Evolutionary conservation across 495 filamentous ascomycete species (phyloP), one percentile per base, ranked within the genome.

Genomic region (Xylaria curta): DNA sequence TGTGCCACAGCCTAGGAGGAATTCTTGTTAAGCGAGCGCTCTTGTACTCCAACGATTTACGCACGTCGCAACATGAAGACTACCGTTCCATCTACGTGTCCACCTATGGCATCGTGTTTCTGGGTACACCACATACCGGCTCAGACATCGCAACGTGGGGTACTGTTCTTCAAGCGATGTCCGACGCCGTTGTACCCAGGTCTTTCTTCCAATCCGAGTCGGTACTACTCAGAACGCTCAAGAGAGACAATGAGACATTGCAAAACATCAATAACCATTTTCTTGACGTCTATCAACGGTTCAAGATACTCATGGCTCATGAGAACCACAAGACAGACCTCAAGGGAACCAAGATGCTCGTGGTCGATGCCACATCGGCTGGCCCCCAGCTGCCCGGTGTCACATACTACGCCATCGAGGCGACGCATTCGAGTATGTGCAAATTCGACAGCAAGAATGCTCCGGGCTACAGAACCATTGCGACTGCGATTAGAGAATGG

Each of bases 121-220:
- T 97, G 40, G 94, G 94, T 24, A 97, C 94, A n/a, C 94, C 94
- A 10, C 94, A 97, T 76, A 90, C 88, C 58, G 94, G 94, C 0
- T 89, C 93, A 3, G 91, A 93, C 72, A 76, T 92, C 17, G 94
- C 94, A 9, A 88, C 88, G 80, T 95, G 92, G 92, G 93, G 92
- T 3, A 82, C 87, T 10, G 83, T 93, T 70, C 81, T 94, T 56
- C 91, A 95, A 76, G 87, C 87, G 65, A 92, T 97, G 79, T 91
- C 90, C 72, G 86, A 85, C 40, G 88, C 88, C 0, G 87, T 94
- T 24, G 80, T 94, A 28, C 92, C 93, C 0, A 91, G 87, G 78
- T 89, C 88, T 61, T 82, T 94, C 70, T 84, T 95, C 70, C 91
- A 95, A 47, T 87, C 88, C 0, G 91, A 94, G 54, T 82, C 88